Conservation (phyloP, 2,329 filamentous ascomycete species). For the Talaromyces sp. region DNA sequence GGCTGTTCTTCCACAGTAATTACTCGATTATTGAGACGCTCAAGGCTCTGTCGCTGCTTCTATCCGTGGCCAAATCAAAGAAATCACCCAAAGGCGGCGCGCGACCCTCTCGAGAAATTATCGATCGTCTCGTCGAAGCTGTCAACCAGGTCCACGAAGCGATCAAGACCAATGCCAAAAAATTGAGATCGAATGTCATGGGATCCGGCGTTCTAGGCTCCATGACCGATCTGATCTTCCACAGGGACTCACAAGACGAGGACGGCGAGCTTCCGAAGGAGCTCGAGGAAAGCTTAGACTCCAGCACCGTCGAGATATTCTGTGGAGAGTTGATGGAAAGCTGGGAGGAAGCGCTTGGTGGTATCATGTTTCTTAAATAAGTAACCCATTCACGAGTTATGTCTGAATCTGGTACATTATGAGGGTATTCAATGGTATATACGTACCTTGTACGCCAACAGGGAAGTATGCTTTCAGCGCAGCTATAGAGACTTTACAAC, state of each 20-base stretch:
- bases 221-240: conserved; percentile 32
- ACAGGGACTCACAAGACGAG: conserved; percentile 14
- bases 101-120: conserved; percentile 27
- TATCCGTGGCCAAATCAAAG: conserved; percentile 19
- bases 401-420: no score
- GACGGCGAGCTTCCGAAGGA: conserved; percentile 19
- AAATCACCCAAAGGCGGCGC: conserved; percentile 24
- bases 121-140: conserved; percentile 23
- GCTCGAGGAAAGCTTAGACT: conserved; percentile 31
- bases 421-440: no score
- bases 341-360: conserved; percentile 41
- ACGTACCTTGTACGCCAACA: no score
- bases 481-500: no score
- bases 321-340: conserved; percentile 42
- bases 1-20: conserved; percentile 35
- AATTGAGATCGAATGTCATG: conserved; percentile 32
- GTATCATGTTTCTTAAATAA: conserved; percentile 28
- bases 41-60: conserved; percentile 31
- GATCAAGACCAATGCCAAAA: conserved; percentile 29
- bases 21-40: conserved; percentile 36
- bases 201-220: conserved; percentile 37
- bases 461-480: no score
- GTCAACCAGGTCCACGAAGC: conserved; percentile 25
- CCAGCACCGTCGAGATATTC: conserved; percentile 35
- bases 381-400: background rate